Conservation (phyloP, 2,329 filamentous ascomycete genomes). For the Colletotrichum somersetense region DNA sequence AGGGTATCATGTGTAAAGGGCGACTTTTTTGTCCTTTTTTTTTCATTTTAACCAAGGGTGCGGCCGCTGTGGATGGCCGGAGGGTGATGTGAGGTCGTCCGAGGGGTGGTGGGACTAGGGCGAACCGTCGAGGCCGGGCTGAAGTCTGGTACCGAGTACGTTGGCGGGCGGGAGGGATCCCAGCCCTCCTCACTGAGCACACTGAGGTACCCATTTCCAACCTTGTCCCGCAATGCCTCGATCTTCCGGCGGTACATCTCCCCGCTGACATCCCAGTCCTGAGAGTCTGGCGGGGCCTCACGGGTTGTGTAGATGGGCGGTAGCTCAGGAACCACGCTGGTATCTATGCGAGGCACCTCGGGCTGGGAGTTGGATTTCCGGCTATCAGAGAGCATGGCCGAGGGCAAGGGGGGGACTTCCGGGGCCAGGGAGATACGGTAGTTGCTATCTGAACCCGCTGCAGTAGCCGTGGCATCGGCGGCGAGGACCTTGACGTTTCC, state of each 20-base stretch:
- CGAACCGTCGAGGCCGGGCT: slow-evolving; percentile 53
- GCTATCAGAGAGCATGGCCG: slow-evolving; percentile 50
- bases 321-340: slow-evolving; percentile 51
- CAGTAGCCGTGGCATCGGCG: slow-evolving; percentile 26
- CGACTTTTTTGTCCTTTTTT: slow-evolving; percentile 23
- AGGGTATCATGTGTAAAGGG: slow-evolving; percentile 43
- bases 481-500: slow-evolving; percentile 33
- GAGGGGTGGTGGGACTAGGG: slow-evolving; percentile 52
- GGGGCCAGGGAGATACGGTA: slow-evolving; percentile 61
- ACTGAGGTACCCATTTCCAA: slow-evolving; percentile 89
- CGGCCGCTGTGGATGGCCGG: slow-evolving; percentile 67
- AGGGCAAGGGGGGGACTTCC: slow-evolving; percentile 52
- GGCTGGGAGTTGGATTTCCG: slow-evolving; percentile 49
- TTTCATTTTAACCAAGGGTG: slow-evolving; percentile 59
- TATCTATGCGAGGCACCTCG: slow-evolving; percentile 56
- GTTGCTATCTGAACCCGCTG: slow-evolving; percentile 49
- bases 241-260: slow-evolving; percentile 90
- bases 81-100: slow-evolving; percentile 50
- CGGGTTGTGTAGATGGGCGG: slow-evolving; percentile 50
- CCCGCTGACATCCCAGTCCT: slow-evolving; percentile 76
- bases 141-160: slow-evolving; percentile 56
- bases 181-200: slow-evolving; percentile 84
- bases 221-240: slow-evolving; percentile 84
- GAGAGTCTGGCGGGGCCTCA: slow-evolving; percentile 50
- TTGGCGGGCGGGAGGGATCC: slow-evolving; percentile 58